A percentile compares a stretch with the other conserved stretches of the same genome.
These are phyloP conservation scores for Sphagnurus paluster DNA, from an alignment of 1,284 basidiomycete species.

Conservation along the genomic window DNA sequence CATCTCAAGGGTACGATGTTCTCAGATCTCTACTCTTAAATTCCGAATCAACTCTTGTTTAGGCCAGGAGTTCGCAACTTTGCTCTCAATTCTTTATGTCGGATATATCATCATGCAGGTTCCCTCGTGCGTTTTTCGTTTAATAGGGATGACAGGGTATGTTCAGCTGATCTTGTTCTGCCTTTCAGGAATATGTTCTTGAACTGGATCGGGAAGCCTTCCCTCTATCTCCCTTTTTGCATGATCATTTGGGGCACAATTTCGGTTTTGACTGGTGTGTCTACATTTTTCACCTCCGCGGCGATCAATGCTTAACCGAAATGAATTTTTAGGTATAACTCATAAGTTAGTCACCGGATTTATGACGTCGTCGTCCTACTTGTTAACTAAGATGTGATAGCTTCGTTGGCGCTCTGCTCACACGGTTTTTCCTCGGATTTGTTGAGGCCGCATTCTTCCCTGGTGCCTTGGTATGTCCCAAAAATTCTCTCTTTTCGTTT, in stretches of 20 bases:
- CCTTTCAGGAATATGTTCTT: slow-evolving; percentile 68
- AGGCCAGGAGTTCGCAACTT: slow-evolving; percentile 60
- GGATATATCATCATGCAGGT: slow-evolving; percentile 83
- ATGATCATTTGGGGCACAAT: slow-evolving; percentile 75
- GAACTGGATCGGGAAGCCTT: slow-evolving; percentile 71
- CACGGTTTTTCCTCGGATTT: slow-evolving; percentile 76
- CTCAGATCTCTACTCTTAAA: not conserved
- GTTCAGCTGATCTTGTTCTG: not conserved
- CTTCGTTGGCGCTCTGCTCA: slow-evolving; percentile 68
- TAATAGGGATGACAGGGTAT: not conserved
- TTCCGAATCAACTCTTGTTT: not conserved
- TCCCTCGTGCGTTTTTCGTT: slow-evolving; percentile 54
- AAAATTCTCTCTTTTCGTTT: not conserved
- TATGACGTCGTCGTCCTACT: not conserved
- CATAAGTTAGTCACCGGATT: slow-evolving; percentile 41
- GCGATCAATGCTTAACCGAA: not conserved
- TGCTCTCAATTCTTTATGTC: slow-evolving; percentile 75
- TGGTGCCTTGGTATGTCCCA: slow-evolving; percentile 45
- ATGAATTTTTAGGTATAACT: slow-evolving; percentile 47
- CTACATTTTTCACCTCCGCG: not conserved
- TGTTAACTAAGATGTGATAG: slow-evolving; percentile 29
- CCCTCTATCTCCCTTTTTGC: slow-evolving; percentile 69
- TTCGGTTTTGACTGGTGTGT: slow-evolving; percentile 57
- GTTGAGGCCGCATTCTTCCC: slow-evolving; percentile 78
- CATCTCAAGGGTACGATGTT: slow-evolving; percentile 47